phyloP scores from a whole-genome alignment of 805 yeast genomes.

The Ogataea ganodermae region DNA sequence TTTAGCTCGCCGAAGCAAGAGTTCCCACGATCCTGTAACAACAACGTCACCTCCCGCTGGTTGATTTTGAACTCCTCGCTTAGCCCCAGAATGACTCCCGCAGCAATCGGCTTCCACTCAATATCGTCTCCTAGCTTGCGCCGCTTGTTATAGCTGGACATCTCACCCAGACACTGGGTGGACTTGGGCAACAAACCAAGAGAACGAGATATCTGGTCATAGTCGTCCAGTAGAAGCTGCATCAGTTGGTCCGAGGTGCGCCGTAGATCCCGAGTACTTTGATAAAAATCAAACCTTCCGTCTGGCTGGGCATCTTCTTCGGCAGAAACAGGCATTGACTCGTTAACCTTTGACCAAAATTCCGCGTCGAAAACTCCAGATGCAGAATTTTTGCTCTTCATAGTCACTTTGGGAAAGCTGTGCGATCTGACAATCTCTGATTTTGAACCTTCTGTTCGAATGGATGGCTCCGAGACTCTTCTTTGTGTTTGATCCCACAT shows the following conservation, averaged over 20 bases:
- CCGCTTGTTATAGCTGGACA: conserved; percentile 16
- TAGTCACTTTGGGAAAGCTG: conserved; percentile 21
- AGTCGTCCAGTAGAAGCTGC: conserved; percentile 16
- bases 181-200: conserved; percentile 5
- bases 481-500: conserved; percentile 5
- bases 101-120: conserved; percentile 27
- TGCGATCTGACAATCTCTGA: conserved; percentile 4
- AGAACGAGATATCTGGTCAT: conserved; percentile 14
- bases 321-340: conserved; percentile 12
- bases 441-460: background rate
- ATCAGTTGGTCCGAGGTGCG: conserved; percentile 16
- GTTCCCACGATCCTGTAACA: conserved; percentile 16
- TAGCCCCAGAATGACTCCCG: conserved; percentile 26
- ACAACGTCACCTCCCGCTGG: conserved; percentile 21
- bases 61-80: conserved; percentile 23
- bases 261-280: conserved; percentile 13
- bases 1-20: conserved; percentile 30
- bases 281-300: conserved; percentile 13
- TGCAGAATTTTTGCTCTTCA: conserved; percentile 15
- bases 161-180: conserved; percentile 1
- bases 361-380: conserved; percentile 14
- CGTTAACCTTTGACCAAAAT: conserved; percentile 18
- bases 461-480: conserved; percentile 18
- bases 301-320: conserved; percentile 19
- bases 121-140: conserved; percentile 30